Conservation (phyloP, 2,329 filamentous ascomycete genomes). For the Phyllosticta citribraziliensis region DNA sequence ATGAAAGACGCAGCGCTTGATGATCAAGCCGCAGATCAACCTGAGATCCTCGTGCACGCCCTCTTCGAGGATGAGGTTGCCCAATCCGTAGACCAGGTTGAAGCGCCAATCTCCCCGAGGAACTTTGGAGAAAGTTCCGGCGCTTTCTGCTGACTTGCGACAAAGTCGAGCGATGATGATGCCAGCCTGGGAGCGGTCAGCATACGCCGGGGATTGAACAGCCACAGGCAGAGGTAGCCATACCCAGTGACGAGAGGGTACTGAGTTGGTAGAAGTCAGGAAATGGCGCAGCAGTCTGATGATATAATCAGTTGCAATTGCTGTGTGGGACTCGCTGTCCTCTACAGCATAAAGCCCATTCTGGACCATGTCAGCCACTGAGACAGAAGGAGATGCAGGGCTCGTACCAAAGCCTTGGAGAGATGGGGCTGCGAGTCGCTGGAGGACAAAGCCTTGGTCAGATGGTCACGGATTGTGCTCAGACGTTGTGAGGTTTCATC, state of each 20-base stretch:
- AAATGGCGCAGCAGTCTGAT: background rate
- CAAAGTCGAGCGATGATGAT: background rate
- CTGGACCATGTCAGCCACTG: background rate
- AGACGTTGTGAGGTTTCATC: background rate
- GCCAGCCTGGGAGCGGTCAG: background rate
- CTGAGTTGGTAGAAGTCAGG: background rate
- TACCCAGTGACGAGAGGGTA: constrained; percentile 1
- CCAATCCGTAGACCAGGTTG: constrained; percentile 13
- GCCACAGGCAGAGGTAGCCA: background rate
- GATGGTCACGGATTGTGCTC: background rate
- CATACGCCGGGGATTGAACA: background rate
- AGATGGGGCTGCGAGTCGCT: background rate
- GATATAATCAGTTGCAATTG: background rate
- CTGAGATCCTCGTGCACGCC: constrained; percentile 21
- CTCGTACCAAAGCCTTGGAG: background rate
- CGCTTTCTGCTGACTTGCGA: background rate
- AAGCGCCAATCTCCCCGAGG: background rate
- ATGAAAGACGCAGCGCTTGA: constrained; percentile 18
- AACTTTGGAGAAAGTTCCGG: background rate
- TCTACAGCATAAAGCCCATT: background rate
- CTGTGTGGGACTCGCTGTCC: background rate
- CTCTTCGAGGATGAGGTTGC: constrained; percentile 17
- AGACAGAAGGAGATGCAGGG: background rate
- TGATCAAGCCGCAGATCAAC: constrained; percentile 22
- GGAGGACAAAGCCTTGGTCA: background rate